A percentile compares a stretch with the other conserved stretches of the same genome.
These are phyloP conservation scores for maize (Zea mays) DNA, from an alignment of 176 grass and related monocot species.

Conservation along the genomic window Zm-B73-REFERENCE-NAM-5.0 NC_050103.1:165605501-165606000, in stretches of 20 bases:
- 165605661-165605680: constrained; percentile 37
- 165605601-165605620: not conserved
- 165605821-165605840: not conserved
- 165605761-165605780: constrained; percentile 25
- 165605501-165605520: not conserved
- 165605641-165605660: not conserved
- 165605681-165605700: constrained; percentile 36
- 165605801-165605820: not conserved
- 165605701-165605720: constrained; percentile 1
- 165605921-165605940: constrained; percentile 25
- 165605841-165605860: not conserved
- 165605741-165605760: not conserved
- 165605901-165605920: constrained; percentile 30
- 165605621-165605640: not conserved
- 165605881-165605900: not conserved
- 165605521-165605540: not conserved
- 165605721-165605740: constrained; percentile 20
- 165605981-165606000: not conserved
- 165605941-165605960: not conserved
- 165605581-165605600: not conserved
- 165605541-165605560: no score
- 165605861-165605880: not conserved
- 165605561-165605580: not conserved
- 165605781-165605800: constrained; percentile 9
- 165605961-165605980: constrained; percentile 16